Base-by-base conservation (phyloP, 2,329 filamentous ascomycete species). In the Chrysoporthe austroafricana region DNA sequence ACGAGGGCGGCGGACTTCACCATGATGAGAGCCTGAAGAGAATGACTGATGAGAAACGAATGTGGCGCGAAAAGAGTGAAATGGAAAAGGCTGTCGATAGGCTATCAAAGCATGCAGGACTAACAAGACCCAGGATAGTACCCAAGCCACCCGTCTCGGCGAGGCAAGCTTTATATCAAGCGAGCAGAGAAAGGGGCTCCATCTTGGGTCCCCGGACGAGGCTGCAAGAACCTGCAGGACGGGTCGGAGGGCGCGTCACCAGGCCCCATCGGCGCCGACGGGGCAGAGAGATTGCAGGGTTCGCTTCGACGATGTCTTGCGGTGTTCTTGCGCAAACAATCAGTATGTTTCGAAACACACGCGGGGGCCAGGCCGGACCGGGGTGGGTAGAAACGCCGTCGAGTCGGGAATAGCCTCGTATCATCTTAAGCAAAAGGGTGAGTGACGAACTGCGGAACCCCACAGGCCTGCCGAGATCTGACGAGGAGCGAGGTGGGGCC, bases 361-460 rank as follows among this genome's bases (percentile, higher is more conserved):
- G 34, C 18, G 36, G 21, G 57, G 56, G 36, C 43, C 42, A 34
- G 58, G 21, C 39, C 43, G 34, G 57, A 26, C 18, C 13, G 26
- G 32, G 36, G 18, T 46, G 18, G 32, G 21, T 11, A 26, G 48
- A 8, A 56, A n/a, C 26, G 62, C 48, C 36, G 11, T 58, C 62
- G 32, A 64, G 42, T 64, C 39, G 26, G 62, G 62, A 58, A 64
- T 64, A 64, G 62, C 54, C 52, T 64, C 52, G 63, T 64, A 46
- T 59, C 63, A 64, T 16, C 48, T 59, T 50, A 14, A 50, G 56
- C 48, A 64, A 50, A 44, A 46, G 43, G 54, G 42, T 16, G 18
- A 43, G 50, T 59, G 59, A 50, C 52, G 52, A 43, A 21, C 58
- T 14, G 34, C 43, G n/a, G 52, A 59, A 56, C 65, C 58, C 65